Percentiles rank a stretch among this genome's conserved stretches.
Evolutionary conservation across 441 rosid genomes (phyloP).

Genomic region (Mallotus japonicus): DNA sequence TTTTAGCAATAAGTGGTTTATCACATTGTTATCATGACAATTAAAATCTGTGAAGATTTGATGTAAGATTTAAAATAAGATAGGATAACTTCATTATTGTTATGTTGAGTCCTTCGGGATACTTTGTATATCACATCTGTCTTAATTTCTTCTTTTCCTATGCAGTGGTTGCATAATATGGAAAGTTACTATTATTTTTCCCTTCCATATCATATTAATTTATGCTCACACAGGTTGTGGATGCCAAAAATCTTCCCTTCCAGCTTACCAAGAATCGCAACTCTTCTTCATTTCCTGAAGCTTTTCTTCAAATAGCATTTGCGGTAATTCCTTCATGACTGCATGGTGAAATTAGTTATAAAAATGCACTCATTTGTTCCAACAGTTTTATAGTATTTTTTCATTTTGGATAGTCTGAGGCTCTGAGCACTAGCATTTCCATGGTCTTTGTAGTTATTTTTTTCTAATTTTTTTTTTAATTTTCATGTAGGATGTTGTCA

Average conservation of each 20-base stretch:
- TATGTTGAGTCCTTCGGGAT: too few relatives aligned
- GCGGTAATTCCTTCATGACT: conserved; percentile 50
- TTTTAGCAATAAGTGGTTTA: not conserved
- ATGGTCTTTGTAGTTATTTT: conserved; percentile 19
- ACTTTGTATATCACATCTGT: not conserved
- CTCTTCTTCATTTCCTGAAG: conserved; percentile 88
- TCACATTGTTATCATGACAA: not conserved
- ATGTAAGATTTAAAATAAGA: not conserved
- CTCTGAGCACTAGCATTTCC: not conserved
- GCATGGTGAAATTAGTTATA: not conserved
- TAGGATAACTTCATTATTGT: not conserved
- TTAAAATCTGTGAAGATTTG: conserved; percentile 4
- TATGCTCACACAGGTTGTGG: conserved; percentile 67
- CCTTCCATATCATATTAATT: not conserved
- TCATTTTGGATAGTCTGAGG: conserved; percentile 11
- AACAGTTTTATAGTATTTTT: not conserved
- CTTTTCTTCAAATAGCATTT: conserved; percentile 86
- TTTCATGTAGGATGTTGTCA: conserved; percentile 71
- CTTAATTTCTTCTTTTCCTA: too few relatives aligned
- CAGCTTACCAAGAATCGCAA: conserved; percentile 57
- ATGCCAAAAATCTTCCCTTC: conserved; percentile 85
- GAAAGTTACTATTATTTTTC: not conserved
- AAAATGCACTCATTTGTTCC: not conserved
- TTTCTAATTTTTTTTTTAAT: conserved; percentile 16
- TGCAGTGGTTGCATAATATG: not conserved